Evolutionary conservation across 75 land plant genomes (phyloP).

Genomic region (Sequoiadendron giganteum): DNA sequence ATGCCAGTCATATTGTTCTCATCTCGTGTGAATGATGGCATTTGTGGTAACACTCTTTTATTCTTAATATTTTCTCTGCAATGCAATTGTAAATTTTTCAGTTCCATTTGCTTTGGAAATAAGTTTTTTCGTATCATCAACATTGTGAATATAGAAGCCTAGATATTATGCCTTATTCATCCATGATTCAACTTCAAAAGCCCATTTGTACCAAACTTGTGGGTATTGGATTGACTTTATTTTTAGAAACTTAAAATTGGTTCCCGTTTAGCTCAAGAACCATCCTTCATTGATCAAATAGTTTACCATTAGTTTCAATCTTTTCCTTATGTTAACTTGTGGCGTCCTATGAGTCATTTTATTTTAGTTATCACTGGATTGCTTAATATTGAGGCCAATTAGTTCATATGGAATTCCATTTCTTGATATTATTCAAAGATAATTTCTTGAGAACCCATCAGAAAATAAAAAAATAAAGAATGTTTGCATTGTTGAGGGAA

Average conservation of each 20-base stretch:
- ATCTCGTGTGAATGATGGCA: constrained; percentile 94
- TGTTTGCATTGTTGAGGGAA: not conserved
- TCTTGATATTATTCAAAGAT: not conserved
- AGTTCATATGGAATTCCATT: not conserved
- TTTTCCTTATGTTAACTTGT: not conserved
- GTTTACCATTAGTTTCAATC: not conserved
- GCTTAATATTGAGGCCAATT: not conserved
- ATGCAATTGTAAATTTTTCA: not conserved
- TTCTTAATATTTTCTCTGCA: not conserved
- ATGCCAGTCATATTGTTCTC: constrained; percentile 63
- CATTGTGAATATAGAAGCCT: not conserved
- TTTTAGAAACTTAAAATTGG: not conserved
- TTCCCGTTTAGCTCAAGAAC: not conserved
- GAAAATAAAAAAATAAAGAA: not conserved
- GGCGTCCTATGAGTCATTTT: not conserved
- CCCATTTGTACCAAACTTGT: not conserved
- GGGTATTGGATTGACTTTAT: not conserved
- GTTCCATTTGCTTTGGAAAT: not conserved
- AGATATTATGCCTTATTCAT: not conserved
- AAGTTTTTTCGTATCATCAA: not conserved
- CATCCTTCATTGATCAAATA: not conserved
- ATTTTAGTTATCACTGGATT: not conserved
- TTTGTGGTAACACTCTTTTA: constrained; percentile 61
- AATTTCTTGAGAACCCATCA: not conserved
- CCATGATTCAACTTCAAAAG: not conserved